Conservation (phyloP, 2,329 filamentous ascomycete species). For the Chaetothyriales sp. region DNA sequence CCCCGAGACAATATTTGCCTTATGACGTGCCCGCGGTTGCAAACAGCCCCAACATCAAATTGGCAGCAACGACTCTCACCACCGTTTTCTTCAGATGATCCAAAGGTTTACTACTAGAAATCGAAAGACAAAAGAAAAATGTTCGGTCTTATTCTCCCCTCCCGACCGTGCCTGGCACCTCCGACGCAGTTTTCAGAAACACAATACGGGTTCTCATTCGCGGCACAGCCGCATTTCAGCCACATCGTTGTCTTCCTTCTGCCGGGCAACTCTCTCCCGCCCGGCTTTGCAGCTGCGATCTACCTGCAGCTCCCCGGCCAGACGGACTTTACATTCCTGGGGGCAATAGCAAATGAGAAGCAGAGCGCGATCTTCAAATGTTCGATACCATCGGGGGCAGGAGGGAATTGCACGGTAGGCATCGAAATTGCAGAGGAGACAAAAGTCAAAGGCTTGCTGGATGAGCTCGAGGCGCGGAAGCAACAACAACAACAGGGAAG, state of each 20-base stretch:
- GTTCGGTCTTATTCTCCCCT: neutral
- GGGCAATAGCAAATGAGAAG: conserved; percentile 77
- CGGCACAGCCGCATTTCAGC: conserved; percentile 41
- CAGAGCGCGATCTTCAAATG: conserved; percentile 85
- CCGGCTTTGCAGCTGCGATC: conserved; percentile 68
- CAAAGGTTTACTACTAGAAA: too few species aligned
- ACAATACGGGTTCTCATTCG: conserved; percentile 55
- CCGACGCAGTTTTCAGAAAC: conserved; percentile 29
- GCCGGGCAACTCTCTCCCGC: conserved; percentile 58
- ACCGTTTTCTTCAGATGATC: too few species aligned
- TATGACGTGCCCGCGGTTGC: too few species aligned
- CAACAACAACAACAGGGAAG: neutral
- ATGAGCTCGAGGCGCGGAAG: conserved; percentile 36
- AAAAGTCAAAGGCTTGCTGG: conserved; percentile 55
- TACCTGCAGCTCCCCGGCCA: conserved; percentile 59
- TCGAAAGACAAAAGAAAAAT: neutral
- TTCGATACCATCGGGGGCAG: conserved; percentile 20
- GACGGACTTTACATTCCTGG: conserved; percentile 65
- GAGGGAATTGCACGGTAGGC: conserved; percentile 36
- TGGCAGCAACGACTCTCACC: too few species aligned
- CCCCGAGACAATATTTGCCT: too few species aligned
- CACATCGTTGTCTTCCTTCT: conserved; percentile 84
- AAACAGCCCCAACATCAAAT: too few species aligned
- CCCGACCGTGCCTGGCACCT: conserved; percentile 23
- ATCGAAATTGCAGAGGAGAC: conserved; percentile 65